These are phyloP conservation scores for Solanum hybrid DNA, from an alignment of 305 asterid genomes.

Conservation along the genomic window DNA sequence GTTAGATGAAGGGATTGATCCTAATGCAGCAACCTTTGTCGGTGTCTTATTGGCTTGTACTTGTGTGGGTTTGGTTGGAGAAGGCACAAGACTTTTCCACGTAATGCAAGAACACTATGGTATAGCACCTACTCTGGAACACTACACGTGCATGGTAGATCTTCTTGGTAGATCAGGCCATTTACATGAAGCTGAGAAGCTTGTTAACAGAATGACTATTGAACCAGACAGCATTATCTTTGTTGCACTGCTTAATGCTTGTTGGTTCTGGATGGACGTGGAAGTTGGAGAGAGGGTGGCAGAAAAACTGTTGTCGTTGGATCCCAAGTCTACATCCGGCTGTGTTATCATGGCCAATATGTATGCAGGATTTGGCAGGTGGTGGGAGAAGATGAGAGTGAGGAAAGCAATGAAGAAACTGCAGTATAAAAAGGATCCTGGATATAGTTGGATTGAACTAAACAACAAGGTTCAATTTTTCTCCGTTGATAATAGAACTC, in stretches of 20 bases:
- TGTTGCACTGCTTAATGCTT: constrained; percentile 49
- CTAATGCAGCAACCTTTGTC: constrained; percentile 71
- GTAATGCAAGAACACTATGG: constrained; percentile 40
- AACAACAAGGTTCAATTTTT: constrained; percentile 37
- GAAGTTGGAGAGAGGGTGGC: constrained; percentile 44
- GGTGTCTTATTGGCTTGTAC: constrained; percentile 63
- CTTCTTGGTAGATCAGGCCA: constrained; percentile 67
- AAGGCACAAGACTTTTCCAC: constrained; percentile 42
- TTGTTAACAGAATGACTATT: constrained; percentile 40
- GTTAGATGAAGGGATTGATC: constrained; percentile 32
- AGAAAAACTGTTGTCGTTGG: constrained; percentile 30
- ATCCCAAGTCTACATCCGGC: constrained; percentile 32
- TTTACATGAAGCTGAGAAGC: constrained; percentile 57
- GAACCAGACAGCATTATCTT: constrained; percentile 44
- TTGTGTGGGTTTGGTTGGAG: constrained; percentile 35
- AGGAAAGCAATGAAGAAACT: constrained; percentile 30
- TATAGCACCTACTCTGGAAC: constrained; percentile 49
- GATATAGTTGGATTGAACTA: constrained; percentile 79
- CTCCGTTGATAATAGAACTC: constrained; percentile 33
- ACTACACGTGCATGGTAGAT: constrained; percentile 60
- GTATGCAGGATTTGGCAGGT: constrained; percentile 53
- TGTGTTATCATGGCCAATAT: constrained; percentile 61
- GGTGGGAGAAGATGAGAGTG: constrained; percentile 50
- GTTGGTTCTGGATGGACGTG: constrained; percentile 61
- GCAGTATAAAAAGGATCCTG: constrained; percentile 55